Evolutionary conservation across 257 asterid species (phyloP).

Genomic region (Jaltomata sinuosa): DNA sequence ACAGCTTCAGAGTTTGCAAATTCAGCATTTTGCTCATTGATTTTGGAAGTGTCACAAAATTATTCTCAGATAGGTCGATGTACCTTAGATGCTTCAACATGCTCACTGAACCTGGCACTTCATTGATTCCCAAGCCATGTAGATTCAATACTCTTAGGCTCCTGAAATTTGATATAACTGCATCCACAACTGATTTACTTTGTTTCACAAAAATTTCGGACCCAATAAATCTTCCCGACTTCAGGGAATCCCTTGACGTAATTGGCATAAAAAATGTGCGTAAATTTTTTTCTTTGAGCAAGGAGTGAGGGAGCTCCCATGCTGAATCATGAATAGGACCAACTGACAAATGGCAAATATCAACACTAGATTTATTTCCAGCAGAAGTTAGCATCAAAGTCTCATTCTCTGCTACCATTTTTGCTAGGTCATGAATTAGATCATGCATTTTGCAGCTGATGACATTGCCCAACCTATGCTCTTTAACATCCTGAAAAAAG

Average conservation of each 20-base stretch:
- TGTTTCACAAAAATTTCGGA: not conserved
- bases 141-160: constrained; percentile 5
- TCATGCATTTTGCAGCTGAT: constrained; percentile 19
- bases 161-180: not conserved
- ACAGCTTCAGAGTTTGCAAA: constrained; percentile 12
- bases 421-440: constrained; percentile 19
- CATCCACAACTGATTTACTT: not conserved
- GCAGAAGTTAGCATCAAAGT: not conserved
- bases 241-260: not conserved
- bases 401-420: constrained; percentile 4
- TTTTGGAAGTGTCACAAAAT: not conserved
- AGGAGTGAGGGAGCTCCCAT: constrained; percentile 4
- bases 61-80: not conserved
- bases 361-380: not conserved
- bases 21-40: not conserved
- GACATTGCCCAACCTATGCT: not conserved
- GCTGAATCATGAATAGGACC: not conserved
- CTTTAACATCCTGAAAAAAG: constrained; percentile 8
- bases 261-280: constrained; percentile 10
- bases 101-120: constrained; percentile 4
- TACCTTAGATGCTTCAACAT: constrained; percentile 2
- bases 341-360: not conserved
- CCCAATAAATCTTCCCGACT: not conserved
- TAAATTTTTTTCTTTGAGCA: not conserved
- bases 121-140: not conserved